Evolutionary conservation across 257 asterid genomes (phyloP).

Genomic region (Solanum chmielewskii): DNA sequence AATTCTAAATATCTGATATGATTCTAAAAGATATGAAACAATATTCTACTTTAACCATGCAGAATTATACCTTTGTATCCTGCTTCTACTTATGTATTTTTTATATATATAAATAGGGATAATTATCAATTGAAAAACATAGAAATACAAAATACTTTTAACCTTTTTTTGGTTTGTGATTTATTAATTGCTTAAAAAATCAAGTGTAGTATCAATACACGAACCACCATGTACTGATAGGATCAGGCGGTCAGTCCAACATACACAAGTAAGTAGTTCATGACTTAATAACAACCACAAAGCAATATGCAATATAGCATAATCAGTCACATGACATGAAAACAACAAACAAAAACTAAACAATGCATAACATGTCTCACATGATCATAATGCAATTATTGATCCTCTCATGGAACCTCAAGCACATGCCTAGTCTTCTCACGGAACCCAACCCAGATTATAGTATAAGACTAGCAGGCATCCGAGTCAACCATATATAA

Average conservation of each 20-base stretch:
- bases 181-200: neutral
- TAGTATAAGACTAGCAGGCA: neutral
- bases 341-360: neutral
- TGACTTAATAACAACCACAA: neutral
- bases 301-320: neutral
- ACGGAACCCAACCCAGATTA: neutral
- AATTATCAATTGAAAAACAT: neutral
- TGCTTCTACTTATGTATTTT: neutral
- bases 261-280: neutral
- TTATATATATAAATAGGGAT: neutral
- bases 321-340: neutral
- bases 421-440: neutral
- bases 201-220: neutral
- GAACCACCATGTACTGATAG: neutral
- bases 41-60: neutral
- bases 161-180: neutral
- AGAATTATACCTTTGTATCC: neutral
- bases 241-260: too few species aligned
- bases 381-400: neutral
- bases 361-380: neutral
- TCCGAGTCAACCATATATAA: neutral
- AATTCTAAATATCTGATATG: neutral
- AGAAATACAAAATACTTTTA: neutral
- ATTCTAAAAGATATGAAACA: neutral
- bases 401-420: neutral